phyloP scores from a whole-genome alignment of 495 filamentous ascomycete species.

The Trichocladium uniseriatum region DNA sequence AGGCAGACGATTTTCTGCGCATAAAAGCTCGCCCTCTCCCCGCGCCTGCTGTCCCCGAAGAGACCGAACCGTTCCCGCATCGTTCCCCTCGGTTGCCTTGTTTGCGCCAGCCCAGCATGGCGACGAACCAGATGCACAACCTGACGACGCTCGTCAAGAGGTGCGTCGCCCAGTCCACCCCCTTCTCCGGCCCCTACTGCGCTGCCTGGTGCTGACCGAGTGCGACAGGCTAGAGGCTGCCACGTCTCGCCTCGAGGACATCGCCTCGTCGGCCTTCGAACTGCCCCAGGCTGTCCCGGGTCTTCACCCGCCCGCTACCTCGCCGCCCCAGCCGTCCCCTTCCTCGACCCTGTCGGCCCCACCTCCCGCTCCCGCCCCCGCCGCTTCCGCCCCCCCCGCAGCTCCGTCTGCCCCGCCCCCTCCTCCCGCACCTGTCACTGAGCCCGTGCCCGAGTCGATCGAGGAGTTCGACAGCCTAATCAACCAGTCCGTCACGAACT shows the following conservation, averaged over 20 bases:
- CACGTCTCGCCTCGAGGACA: constrained; percentile 91
- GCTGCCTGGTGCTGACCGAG: constrained; percentile 16
- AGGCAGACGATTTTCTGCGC: too few relatives aligned
- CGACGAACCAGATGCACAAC: constrained; percentile 74
- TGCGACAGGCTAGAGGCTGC: constrained; percentile 89
- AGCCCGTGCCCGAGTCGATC: constrained; percentile 64
- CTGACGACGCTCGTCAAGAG: constrained; percentile 95
- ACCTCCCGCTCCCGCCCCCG: constrained; percentile 25
- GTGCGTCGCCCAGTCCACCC: constrained; percentile 40
- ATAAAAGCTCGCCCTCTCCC: too few relatives aligned
- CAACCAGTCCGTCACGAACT: constrained; percentile 62
- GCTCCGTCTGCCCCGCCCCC: too few relatives aligned
- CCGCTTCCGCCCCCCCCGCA: too few relatives aligned
- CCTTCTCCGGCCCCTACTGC: not conserved
- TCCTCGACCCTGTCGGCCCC: constrained; percentile 19
- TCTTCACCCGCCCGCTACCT: constrained; percentile 28
- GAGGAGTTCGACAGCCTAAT: constrained; percentile 82
- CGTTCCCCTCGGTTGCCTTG: too few relatives aligned
- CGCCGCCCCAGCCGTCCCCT: constrained; percentile 23
- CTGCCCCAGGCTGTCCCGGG: constrained; percentile 38
- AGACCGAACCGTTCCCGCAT: too few relatives aligned
- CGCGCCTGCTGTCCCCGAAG: too few relatives aligned
- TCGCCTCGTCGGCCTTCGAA: constrained; percentile 64
- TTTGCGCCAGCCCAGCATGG: constrained; percentile 31
- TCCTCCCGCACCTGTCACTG: constrained; percentile 36